These are phyloP conservation scores for Theobroma grandiflorum DNA, from an alignment of 441 rosid species.

Conservation along the genomic window DNA sequence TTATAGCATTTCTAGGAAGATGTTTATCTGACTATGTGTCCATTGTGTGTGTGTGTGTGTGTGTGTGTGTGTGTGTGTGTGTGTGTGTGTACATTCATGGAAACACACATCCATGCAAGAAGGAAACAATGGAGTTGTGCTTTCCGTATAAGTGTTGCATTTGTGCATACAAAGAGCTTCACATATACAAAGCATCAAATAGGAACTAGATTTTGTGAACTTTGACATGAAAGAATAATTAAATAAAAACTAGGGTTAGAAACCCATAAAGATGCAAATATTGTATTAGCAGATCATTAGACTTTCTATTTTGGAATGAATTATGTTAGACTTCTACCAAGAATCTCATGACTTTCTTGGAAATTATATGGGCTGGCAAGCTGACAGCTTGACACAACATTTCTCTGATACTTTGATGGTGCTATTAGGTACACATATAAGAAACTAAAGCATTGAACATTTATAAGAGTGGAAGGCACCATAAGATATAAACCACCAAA, in stretches of 20 bases:
- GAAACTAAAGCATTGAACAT: no score
- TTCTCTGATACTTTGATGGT: no score
- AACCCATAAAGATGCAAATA: no score
- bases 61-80: neutral
- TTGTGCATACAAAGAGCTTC: neutral
- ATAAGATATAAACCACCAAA: no score
- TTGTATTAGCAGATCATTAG: no score
- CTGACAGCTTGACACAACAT: no score
- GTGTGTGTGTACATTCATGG: neutral
- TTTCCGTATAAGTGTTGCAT: neutral
- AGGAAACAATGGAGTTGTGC: neutral
- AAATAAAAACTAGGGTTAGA: neutral
- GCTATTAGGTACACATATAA: no score
- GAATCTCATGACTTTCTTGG: no score
- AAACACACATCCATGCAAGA: neutral
- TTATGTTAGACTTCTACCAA: no score
- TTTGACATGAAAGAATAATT: neutral
- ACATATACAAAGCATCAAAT: neutral
- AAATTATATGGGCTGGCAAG: no score
- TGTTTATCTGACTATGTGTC: neutral
- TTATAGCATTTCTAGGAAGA: neutral
- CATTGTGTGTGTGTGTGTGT: neutral
- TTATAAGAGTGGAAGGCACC: no score
- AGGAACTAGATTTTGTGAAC: neutral
- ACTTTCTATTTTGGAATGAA: no score